phyloP scores from a whole-genome alignment of 768 basidiomycete species.

The Suillus sp. region DNA sequence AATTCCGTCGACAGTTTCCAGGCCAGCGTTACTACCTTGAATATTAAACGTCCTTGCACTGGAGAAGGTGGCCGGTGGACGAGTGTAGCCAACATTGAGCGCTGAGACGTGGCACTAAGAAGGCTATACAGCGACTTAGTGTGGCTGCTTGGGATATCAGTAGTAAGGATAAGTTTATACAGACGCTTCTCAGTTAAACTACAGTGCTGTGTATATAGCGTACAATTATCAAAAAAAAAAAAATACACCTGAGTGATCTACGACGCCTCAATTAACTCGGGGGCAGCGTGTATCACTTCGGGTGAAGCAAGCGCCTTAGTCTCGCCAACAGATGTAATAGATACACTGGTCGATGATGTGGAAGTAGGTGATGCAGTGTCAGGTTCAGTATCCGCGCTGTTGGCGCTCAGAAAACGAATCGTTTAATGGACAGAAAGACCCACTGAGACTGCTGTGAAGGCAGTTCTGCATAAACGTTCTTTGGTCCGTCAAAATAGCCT shows the following conservation, averaged over 20 bases:
- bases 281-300: background rate
- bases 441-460: background rate
- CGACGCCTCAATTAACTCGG: background rate
- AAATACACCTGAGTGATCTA: background rate
- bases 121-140: background rate
- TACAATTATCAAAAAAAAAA: background rate
- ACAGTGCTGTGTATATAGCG: background rate
- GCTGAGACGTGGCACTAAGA: background rate
- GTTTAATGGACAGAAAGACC: background rate
- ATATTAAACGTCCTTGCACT: background rate
- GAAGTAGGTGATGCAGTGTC: background rate
- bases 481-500: constrained; percentile 35
- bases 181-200: background rate
- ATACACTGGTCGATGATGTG: background rate
- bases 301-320: background rate
- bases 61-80: background rate
- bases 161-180: background rate
- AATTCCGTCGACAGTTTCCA: constrained; percentile 10
- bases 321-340: background rate
- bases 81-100: background rate
- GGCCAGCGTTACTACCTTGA: background rate
- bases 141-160: background rate
- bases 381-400: background rate
- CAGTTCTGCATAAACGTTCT: background rate
- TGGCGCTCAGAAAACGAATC: background rate